Conservation (phyloP, 352 stramenopile species). For the Thalassiosira hispida region DNA sequence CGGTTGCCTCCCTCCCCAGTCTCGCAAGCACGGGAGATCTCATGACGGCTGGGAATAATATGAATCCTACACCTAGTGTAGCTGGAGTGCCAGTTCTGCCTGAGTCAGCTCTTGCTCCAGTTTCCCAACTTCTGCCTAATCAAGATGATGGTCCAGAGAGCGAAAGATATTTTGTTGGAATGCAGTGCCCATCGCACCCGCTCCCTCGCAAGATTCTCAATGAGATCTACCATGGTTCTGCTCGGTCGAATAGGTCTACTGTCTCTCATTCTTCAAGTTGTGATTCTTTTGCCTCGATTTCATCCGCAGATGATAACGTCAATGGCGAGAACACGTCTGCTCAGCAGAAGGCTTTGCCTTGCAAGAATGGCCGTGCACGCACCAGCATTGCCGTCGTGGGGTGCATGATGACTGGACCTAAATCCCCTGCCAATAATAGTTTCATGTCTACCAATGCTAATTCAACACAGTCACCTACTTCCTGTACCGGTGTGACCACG, state of each 20-base stretch:
- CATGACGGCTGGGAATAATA: neutral
- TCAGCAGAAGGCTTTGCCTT: neutral
- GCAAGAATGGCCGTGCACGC: neutral
- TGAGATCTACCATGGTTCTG: conserved; percentile 20
- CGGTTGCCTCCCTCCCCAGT: conserved; percentile 15
- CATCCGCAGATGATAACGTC: conserved; percentile 12
- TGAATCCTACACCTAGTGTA: neutral
- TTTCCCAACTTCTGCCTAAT: conserved; percentile 6
- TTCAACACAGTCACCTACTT: neutral
- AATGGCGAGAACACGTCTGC: neutral
- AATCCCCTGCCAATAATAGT: neutral
- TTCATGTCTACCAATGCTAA: neutral
- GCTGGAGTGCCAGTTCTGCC: conserved; percentile 24
- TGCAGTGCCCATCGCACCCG: conserved; percentile 39
- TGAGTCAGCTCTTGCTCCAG: conserved; percentile 9
- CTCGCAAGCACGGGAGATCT: conserved; percentile 4
- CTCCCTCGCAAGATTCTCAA: conserved; percentile 35
- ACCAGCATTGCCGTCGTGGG: conserved; percentile 28
- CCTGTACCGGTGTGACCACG: neutral
- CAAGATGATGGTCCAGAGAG: neutral
- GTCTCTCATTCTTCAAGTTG: conserved; percentile 16
- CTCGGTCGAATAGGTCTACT: neutral
- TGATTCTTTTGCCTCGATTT: conserved; percentile 14
- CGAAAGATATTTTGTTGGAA: conserved; percentile 33
- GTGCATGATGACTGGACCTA: neutral